Evolutionary conservation across 2,329 filamentous ascomycete species (phyloP).

Genomic region (Sclerotinia glacialis): DNA sequence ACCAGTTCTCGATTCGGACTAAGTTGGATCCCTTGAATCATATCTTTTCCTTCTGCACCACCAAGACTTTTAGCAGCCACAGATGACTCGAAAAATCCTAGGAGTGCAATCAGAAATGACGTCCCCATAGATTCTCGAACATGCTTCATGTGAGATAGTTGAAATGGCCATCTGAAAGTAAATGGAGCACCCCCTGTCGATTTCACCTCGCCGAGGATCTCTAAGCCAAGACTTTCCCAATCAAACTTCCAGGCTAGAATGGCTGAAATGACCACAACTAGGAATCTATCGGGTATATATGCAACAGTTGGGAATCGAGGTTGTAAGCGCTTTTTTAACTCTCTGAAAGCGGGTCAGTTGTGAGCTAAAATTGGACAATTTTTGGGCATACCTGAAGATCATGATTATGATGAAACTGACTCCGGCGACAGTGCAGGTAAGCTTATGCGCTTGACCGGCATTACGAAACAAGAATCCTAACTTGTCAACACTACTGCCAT

Average conservation of each 20-base stretch:
- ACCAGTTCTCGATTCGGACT: slow-evolving; percentile 93
- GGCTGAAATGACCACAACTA: slow-evolving; percentile 82
- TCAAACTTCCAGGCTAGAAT: slow-evolving; percentile 71
- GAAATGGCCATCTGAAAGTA: slow-evolving; percentile 82
- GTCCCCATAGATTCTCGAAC: slow-evolving; percentile 86
- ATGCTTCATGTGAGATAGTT: slow-evolving; percentile 70
- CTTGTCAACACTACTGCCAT: slow-evolving; percentile 86
- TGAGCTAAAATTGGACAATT: neutral
- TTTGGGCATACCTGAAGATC: slow-evolving; percentile 66
- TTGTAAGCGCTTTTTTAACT: slow-evolving; percentile 77
- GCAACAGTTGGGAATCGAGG: slow-evolving; percentile 76
- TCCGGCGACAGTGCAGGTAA: slow-evolving; percentile 74
- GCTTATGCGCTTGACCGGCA: slow-evolving; percentile 60
- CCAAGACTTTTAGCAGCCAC: slow-evolving; percentile 91
- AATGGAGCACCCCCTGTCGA: slow-evolving; percentile 70
- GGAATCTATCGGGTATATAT: slow-evolving; percentile 86
- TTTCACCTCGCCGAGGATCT: slow-evolving; percentile 78
- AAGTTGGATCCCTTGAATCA: slow-evolving; percentile 74
- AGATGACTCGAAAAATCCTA: slow-evolving; percentile 98
- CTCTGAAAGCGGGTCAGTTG: slow-evolving; percentile 48
- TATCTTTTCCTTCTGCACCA: slow-evolving; percentile 54
- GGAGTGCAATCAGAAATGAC: slow-evolving; percentile 85
- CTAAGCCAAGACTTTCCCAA: slow-evolving; percentile 79
- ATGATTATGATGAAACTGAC: slow-evolving; percentile 85
- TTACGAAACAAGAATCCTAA: slow-evolving; percentile 74